These are phyloP conservation scores for Sporothrix globosa DNA, from an alignment of 2,329 filamentous ascomycete genomes.

Conservation along the genomic window DNA sequence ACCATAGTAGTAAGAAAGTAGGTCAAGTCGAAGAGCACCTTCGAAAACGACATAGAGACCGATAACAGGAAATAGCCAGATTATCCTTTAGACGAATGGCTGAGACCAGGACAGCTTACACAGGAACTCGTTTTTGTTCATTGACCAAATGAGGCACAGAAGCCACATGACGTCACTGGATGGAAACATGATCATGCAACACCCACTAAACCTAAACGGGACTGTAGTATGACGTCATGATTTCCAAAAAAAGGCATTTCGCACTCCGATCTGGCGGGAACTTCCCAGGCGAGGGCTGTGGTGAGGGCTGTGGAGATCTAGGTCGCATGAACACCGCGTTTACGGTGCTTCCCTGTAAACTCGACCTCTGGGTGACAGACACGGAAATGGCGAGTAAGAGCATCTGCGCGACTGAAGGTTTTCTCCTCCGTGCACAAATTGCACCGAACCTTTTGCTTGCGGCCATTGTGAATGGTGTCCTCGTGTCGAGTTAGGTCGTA, in stretches of 20 bases:
- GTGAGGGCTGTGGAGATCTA: background rate
- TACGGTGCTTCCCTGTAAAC: slow-evolving; percentile 67
- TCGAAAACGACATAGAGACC: too few species aligned
- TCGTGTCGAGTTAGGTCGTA: slow-evolving; percentile 97
- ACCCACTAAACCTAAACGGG: background rate
- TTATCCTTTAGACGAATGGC: background rate
- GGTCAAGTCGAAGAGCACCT: background rate
- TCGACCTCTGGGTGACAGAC: slow-evolving; percentile 91
- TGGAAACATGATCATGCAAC: background rate
- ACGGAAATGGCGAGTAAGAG: slow-evolving; percentile 88
- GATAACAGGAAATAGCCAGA: too few species aligned
- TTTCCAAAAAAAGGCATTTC: slow-evolving; percentile 4
- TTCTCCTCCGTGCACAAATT: slow-evolving; percentile 94
- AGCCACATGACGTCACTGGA: slow-evolving; percentile 17
- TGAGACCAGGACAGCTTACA: background rate
- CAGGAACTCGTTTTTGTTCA: background rate
- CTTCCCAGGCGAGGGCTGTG: too few species aligned
- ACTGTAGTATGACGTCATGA: slow-evolving; percentile 25
- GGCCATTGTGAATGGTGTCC: slow-evolving; percentile 93
- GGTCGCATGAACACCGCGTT: slow-evolving; percentile 37
- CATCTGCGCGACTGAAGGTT: slow-evolving; percentile 94
- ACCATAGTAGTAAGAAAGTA: too few species aligned
- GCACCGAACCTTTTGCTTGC: slow-evolving; percentile 93
- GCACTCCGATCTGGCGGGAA: background rate
- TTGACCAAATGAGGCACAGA: background rate